Evolutionary conservation across 306 rosid genomes (phyloP), one percentile per base, ranked within the genome.

Genomic region (Rosa chinensis): DNA sequence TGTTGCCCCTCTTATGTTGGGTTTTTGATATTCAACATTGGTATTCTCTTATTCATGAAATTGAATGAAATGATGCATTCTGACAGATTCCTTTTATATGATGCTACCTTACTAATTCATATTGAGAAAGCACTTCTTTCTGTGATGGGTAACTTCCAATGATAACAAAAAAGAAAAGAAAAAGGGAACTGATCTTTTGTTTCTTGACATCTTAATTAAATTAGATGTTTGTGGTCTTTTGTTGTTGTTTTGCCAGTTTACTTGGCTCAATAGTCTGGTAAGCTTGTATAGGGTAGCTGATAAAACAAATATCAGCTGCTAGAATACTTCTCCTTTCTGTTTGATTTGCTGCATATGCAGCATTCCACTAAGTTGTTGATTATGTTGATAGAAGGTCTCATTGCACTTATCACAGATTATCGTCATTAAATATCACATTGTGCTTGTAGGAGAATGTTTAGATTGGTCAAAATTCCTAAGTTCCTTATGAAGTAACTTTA

Each of bases 11-110:
- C 5, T 61, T 48, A 4, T 47, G 40, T 70, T 59, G 77, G 66
- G 78, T 68, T 76, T 69, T 40, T 69, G 45, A 17, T 42, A 39
- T 77, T 77, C 23, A 48, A 74, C 67, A n/a, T 5, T 42, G n/a
- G 44, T 80, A 21, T 75, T 80, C 49, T 32, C 55, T 75, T 75
- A 67, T 75, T 80, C 71, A 16, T 40, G 43, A 58, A 74, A 52
- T 47, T 72, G 66, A 80, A 53, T 32, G 53, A 75, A 81, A 43
- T 58, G 72, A 52, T 53, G 42, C 61, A 28, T 45, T 45, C 47
- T 9, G 13, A 76, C 35, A 9, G 55, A 55, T 42, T 11, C 4
- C n/a, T 39, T 16, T 76, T 18, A 43, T 63, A 35, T 63, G 59
- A 47, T 28, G 37, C 35, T 32, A 43, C 37, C 58, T 44, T 44